Base-by-base conservation (phyloP, 2,329 filamentous ascomycete genomes). In the Orbilia quercus region DNA sequence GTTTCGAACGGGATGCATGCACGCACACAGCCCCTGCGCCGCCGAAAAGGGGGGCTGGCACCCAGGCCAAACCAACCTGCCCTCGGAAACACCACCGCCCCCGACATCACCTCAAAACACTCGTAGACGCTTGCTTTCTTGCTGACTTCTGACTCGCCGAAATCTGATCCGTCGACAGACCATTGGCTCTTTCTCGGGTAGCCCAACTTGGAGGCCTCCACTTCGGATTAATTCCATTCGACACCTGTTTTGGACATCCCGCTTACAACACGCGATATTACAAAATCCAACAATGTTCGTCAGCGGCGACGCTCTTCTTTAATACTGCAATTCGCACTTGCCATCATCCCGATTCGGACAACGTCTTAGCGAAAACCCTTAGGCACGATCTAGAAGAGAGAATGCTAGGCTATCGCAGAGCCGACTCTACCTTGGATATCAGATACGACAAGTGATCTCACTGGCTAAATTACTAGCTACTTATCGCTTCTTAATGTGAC, bases 1-100 rank as follows among this genome's bases (percentile, higher is more conserved):
- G 42, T 11, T 11, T 20, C 7, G 16, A 45, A 20, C 42, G 16
- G 42, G 20, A 22, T 20, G n/a, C n/a, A 16, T 31, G 2, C 14
- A 16, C 9, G 2, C 14, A 9, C 42, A 22, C 20, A 7, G 42
- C 42, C 42, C 42, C 42, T 45, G 42, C 42, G 28, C 28, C 28
- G 9, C 28, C 28, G n/a, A 25, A 65, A 65, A 65, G 45, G 63
- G 63, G 63, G 63, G 53, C 63, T 67, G 42, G 42, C 42, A 45
- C 38, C 7, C 38, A 42, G 31, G 31, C 12, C 31, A 34, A 34
- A 34, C 31, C 6, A 6, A 34, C 31, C 12, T 12, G 31, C 31
- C 31, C 31, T 12, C n/a, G n/a, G n/a, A n/a, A n/a, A n/a, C n/a
- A n/a, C n/a, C n/a, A n/a, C n/a, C n/a, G n/a, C n/a, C n/a, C n/a